phyloP scores from a whole-genome alignment of 192 early-diverging fungal genomes.

The Linnemannia hyalina region DNA sequence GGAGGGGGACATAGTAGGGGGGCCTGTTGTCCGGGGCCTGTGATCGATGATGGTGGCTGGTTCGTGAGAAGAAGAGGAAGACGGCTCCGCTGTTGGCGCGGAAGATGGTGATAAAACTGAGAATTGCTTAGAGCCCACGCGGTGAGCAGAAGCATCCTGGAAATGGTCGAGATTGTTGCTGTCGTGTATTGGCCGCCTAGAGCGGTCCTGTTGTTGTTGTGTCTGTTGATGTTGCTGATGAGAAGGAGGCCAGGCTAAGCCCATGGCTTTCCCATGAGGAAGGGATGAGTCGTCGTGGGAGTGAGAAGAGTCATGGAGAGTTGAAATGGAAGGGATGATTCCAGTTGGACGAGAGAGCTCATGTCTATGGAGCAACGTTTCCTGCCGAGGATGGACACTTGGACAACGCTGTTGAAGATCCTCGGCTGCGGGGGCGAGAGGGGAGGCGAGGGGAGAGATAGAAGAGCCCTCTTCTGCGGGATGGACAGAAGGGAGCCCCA shows the following conservation, averaged over 20 bases:
- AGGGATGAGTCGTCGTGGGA: neutral
- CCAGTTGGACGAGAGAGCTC: neutral
- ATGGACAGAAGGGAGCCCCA: conserved; percentile 10
- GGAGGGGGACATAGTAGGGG: neutral
- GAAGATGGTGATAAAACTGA: neutral
- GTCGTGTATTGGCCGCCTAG: neutral
- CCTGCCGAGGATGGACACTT: conserved; percentile 6
- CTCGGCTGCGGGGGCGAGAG: conserved; percentile 3
- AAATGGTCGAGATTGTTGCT: neutral
- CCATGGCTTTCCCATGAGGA: neutral
- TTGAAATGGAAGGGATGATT: neutral
- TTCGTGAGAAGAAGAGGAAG: neutral
- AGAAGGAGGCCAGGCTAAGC: neutral
- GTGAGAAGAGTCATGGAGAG: neutral
- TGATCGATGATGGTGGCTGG: neutral
- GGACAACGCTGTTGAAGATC: conserved; percentile 5
- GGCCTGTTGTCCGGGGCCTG: neutral
- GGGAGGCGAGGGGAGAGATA: neutral
- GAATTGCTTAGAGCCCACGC: neutral
- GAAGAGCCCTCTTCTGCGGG: conserved; percentile 11
- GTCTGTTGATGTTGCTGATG: conserved; percentile 1
- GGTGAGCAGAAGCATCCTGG: neutral
- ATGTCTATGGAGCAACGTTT: conserved; percentile 1
- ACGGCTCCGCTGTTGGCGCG: neutral
- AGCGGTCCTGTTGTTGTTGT: neutral